These are phyloP conservation scores for Colletotrichum higginsianum DNA, from an alignment of 2,329 filamentous ascomycete species.

Conservation along the genomic window DNA sequence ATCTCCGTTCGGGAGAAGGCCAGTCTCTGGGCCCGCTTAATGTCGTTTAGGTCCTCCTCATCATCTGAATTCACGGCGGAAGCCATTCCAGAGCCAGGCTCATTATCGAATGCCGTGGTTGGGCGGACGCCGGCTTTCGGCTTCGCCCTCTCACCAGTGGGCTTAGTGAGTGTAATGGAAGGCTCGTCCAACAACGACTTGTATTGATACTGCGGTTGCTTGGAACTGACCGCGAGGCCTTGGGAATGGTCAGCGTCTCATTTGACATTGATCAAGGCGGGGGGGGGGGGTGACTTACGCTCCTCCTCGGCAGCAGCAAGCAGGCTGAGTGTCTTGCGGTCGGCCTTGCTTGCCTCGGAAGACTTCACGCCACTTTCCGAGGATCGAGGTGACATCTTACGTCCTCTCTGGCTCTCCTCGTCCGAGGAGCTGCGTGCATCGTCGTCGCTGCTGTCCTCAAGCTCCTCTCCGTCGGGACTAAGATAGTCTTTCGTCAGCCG, in stretches of 20 bases:
- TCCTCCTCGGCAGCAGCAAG: constrained; percentile 85
- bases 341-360: constrained; percentile 54
- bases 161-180: constrained; percentile 74
- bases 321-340: constrained; percentile 70
- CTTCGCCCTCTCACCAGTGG: constrained; percentile 73
- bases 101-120: constrained; percentile 85
- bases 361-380: constrained; percentile 58
- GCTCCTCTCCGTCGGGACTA: constrained; percentile 75
- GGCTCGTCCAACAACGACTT: constrained; percentile 77
- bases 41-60: constrained; percentile 86
- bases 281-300: constrained; percentile 66
- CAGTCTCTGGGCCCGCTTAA: constrained; percentile 89
- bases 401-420: constrained; percentile 76
- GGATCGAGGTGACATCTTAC: constrained; percentile 67
- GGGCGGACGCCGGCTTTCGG: constrained; percentile 79
- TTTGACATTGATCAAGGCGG: background rate
- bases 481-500: constrained; percentile 79
- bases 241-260: constrained; percentile 45
- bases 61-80: constrained; percentile 85
- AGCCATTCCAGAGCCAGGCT: constrained; percentile 67
- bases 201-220: constrained; percentile 68
- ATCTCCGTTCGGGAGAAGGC: constrained; percentile 85
- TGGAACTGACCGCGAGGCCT: constrained; percentile 69
- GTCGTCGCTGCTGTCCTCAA: constrained; percentile 80
- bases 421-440: constrained; percentile 76